Base-by-base conservation (phyloP, 2,329 filamentous ascomycete species). In the Fusarium domesticum region DNA sequence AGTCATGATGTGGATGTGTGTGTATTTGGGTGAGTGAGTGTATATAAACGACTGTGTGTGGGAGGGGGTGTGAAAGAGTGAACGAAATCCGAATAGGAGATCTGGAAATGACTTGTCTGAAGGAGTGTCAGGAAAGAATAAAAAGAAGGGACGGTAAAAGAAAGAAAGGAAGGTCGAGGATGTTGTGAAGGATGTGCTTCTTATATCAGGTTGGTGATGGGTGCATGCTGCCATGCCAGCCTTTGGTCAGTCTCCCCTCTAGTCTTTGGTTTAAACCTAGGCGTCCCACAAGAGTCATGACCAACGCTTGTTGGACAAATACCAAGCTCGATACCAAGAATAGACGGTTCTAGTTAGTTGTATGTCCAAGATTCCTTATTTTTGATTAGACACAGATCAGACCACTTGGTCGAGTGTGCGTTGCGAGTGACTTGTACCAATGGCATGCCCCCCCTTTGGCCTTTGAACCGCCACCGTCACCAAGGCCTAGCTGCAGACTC, bases 1-100 rank as follows among this genome's bases (percentile, higher is more conserved):
- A 42, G 51, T 43, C 51, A 54, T 54, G 23, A 11, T 31, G n/a
- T 30, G 18, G 32, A 32, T 35, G 10, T 18, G 15, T 25, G 25
- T 7, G 7, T 39, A 51, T 47, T 53, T 37, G 30, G 37, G 19
- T 45, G 37, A 17, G 14, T 33, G 31, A 8, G n/a, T 33, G 18
- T 39, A 18, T 33, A 11, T 30, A 37, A 54, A 48, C 40, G 51
- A 53, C 38, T 48, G 51, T 42, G 18, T 31, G 19, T 40, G 30
- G 38, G 47, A 35, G 33, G 35, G 31, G 25, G 37, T n/a, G n/a
- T n/a, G n/a, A n/a, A n/a, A 28, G 23, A 3, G 14, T 28, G 23
- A 28, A 5, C 14, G 23, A 28, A 28, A 28, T 11, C 8, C 10
- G 23, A 28, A 12, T 28, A 12, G 23, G 7, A 28, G 23, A 28